phyloP scores from a whole-genome alignment of 257 asterid genomes.

The Solanum pennellii region DNA sequence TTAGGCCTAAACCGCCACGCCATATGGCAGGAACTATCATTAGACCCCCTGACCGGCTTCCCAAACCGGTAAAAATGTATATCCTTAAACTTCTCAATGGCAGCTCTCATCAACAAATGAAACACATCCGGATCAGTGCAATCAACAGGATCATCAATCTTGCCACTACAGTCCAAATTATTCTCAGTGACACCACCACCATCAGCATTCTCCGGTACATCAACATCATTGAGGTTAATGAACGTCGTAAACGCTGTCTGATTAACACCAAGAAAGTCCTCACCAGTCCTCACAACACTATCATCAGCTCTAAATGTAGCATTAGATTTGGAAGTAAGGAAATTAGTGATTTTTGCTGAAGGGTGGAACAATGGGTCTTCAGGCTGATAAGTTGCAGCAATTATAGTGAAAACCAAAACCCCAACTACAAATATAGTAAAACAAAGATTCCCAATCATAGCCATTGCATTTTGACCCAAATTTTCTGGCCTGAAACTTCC shows the following conservation, averaged over 20 bases:
- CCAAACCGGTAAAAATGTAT: conserved; percentile 65
- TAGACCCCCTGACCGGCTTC: conserved; percentile 61
- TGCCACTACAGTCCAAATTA: conserved; percentile 28
- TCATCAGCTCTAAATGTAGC: conserved; percentile 76
- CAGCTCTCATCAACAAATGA: conserved; percentile 64
- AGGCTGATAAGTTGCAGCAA: conserved; percentile 49
- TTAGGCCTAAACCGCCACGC: conserved; percentile 87
- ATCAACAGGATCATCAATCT: conserved; percentile 44
- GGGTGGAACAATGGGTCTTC: conserved; percentile 69
- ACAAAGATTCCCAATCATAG: conserved; percentile 49
- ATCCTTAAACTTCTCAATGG: conserved; percentile 63
- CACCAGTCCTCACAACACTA: conserved; percentile 79
- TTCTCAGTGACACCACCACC: background rate
- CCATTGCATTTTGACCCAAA: conserved; percentile 60
- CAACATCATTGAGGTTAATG: conserved; percentile 79
- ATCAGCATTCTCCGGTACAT: conserved; percentile 6
- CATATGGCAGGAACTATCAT: conserved; percentile 71
- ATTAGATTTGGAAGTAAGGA: conserved; percentile 60
- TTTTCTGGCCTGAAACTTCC: conserved; percentile 58
- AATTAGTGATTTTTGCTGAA: conserved; percentile 64
- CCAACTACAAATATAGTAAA: conserved; percentile 48
- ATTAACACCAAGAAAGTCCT: conserved; percentile 68
- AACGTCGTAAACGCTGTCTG: conserved; percentile 63
- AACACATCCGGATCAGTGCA: conserved; percentile 76
- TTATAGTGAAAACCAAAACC: conserved; percentile 49